A percentile compares a stretch with the other conserved stretches of the same genome.
These are phyloP conservation scores for Coemansia sp. DNA, from an alignment of 192 early-diverging fungal species.

Conservation along the genomic window DNA sequence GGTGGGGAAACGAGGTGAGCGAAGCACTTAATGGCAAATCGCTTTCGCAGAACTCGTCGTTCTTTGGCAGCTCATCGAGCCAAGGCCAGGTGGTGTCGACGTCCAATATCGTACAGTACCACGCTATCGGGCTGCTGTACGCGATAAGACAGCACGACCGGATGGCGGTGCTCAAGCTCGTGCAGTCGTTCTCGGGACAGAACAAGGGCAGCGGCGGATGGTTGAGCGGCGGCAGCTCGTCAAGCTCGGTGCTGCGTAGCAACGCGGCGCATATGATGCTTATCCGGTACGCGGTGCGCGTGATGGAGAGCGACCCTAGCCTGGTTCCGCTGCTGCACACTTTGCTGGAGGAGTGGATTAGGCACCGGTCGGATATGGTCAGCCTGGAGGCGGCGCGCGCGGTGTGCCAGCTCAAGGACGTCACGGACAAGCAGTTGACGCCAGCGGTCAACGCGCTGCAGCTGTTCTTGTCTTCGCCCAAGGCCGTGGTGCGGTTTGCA, in stretches of 20 bases:
- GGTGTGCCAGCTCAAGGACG: conserved; percentile 87
- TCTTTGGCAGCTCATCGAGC: conserved; percentile 45
- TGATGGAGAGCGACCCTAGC: conserved; percentile 77
- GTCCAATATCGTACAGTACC: conserved; percentile 94
- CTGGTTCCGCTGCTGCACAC: conserved; percentile 68
- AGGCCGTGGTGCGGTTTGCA: conserved; percentile 92
- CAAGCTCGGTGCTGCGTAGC: conserved; percentile 67
- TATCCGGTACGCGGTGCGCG: conserved; percentile 88
- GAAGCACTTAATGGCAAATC: conserved; percentile 90
- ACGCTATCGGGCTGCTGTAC: conserved; percentile 95
- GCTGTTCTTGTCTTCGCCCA: conserved; percentile 90
- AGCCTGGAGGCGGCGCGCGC: conserved; percentile 96
- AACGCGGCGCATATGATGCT: conserved; percentile 90
- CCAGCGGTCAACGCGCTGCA: conserved; percentile 93
- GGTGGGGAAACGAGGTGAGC: conserved; percentile 97
- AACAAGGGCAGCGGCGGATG: conserved; percentile 39
- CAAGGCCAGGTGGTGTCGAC: conserved; percentile 56
- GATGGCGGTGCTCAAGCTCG: conserved; percentile 97
- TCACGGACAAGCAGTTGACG: conserved; percentile 82
- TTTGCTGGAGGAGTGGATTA: conserved; percentile 84
- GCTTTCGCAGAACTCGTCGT: conserved; percentile 52
- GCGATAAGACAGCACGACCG: conserved; percentile 94
- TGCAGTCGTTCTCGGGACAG: conserved; percentile 78
- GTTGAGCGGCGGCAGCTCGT: conserved; percentile 58
- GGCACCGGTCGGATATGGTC: conserved; percentile 98